Conservation (phyloP, 352 stramenopile species). For the Globisporangium orthogonon region DNA sequence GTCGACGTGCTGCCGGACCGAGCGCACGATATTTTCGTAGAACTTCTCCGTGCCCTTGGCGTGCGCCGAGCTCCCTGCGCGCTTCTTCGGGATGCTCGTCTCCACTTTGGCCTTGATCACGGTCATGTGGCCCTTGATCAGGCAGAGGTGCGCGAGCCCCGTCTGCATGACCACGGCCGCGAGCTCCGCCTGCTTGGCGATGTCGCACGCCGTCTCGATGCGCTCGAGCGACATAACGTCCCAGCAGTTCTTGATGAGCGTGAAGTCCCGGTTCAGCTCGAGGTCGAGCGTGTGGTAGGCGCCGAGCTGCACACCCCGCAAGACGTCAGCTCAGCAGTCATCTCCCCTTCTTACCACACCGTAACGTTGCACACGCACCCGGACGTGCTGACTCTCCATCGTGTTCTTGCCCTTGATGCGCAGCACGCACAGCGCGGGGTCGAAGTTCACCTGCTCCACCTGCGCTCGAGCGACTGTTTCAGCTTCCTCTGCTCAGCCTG, state of each 20-base stretch:
- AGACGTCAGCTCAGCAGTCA: background rate
- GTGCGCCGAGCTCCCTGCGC: slow-evolving; percentile 91
- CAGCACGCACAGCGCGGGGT: slow-evolving; percentile 89
- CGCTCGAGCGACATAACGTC: slow-evolving; percentile 96
- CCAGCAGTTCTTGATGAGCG: slow-evolving; percentile 95
- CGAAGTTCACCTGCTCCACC: slow-evolving; percentile 96
- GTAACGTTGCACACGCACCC: slow-evolving; percentile 36
- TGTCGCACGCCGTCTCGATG: slow-evolving; percentile 93
- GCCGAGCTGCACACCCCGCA: slow-evolving; percentile 65
- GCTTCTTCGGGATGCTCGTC: slow-evolving; percentile 96
- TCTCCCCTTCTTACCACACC: background rate
- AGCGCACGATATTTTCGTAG: slow-evolving; percentile 95
- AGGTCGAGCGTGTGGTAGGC: slow-evolving; percentile 97
- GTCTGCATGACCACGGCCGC: slow-evolving; percentile 96
- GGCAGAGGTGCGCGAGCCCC: slow-evolving; percentile 94
- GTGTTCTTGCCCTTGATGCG: slow-evolving; percentile 93
- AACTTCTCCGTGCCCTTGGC: slow-evolving; percentile 94
- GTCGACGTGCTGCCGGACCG: slow-evolving; percentile 94
- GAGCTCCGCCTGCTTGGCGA: slow-evolving; percentile 92
- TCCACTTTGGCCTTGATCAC: slow-evolving; percentile 94
- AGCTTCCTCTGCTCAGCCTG: background rate
- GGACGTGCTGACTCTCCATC: slow-evolving; percentile 93
- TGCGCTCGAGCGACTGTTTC: slow-evolving; percentile 14
- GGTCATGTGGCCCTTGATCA: slow-evolving; percentile 97
- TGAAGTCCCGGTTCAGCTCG: slow-evolving; percentile 96